Evolutionary conservation across 805 yeast genomes (phyloP).

Genomic region (Candida verbasci): DNA sequence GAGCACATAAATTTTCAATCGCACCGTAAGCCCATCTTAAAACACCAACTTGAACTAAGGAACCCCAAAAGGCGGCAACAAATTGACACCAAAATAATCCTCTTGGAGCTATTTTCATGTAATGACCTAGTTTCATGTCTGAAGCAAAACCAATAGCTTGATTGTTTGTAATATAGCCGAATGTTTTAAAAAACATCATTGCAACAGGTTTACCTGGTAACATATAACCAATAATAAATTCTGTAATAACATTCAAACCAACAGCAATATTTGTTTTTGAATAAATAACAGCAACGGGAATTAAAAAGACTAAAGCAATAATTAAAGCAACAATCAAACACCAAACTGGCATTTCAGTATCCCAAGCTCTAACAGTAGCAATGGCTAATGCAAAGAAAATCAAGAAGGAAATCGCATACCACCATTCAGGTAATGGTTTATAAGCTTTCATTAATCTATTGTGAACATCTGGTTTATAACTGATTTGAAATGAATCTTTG

Average conservation of each 20-base stretch:
- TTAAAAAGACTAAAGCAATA: conserved; percentile 34
- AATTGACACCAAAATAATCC: conserved; percentile 40
- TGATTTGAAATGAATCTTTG: conserved; percentile 19
- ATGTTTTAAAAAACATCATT: conserved; percentile 45
- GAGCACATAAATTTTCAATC: conserved; percentile 29
- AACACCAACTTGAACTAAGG: conserved; percentile 36
- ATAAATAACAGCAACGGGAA: conserved; percentile 33
- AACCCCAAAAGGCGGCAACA: conserved; percentile 40
- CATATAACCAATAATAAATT: conserved; percentile 41
- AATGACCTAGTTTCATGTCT: conserved; percentile 42
- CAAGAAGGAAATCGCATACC: conserved; percentile 31
- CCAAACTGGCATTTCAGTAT: conserved; percentile 43
- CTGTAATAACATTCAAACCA: conserved; percentile 41
- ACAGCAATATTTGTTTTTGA: conserved; percentile 27
- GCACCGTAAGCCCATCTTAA: conserved; percentile 39
- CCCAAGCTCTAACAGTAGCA: conserved; percentile 35
- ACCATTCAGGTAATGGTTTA: conserved; percentile 42
- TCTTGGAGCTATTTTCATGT: conserved; percentile 40
- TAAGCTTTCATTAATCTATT: conserved; percentile 48
- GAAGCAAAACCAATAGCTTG: conserved; percentile 49
- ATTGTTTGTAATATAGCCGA: conserved; percentile 43
- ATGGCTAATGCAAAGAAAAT: conserved; percentile 29
- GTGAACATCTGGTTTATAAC: conserved; percentile 33
- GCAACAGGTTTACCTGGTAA: conserved; percentile 46
- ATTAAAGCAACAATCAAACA: conserved; percentile 33